A percentile compares a stretch with the other conserved stretches of the same genome.
phyloP scores from a whole-genome alignment of 148 eudicot species.

The Agrostemma githago region DNA sequence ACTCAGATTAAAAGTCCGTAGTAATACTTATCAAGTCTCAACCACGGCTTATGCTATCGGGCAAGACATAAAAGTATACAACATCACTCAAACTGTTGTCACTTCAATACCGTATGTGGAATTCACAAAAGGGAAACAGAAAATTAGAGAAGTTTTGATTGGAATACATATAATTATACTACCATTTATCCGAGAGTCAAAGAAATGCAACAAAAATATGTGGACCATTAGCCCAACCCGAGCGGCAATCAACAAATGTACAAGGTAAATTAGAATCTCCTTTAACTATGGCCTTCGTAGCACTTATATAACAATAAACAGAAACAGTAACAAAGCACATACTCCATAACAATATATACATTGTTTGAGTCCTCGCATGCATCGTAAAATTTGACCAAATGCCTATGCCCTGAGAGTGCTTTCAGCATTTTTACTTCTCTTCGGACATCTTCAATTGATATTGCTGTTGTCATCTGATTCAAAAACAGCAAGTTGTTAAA shows the following conservation, averaged over 20 bases:
- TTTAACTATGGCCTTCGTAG: background rate
- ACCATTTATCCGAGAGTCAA: background rate
- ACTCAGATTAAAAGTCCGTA: background rate
- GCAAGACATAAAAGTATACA: background rate
- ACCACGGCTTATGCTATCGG: background rate
- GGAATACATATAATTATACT: background rate
- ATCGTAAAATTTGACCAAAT: slow-evolving; percentile 62
- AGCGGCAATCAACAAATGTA: slow-evolving; percentile 1
- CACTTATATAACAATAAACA: slow-evolving; percentile 5
- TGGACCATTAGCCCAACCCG: background rate
- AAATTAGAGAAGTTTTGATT: background rate
- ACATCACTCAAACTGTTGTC: background rate
- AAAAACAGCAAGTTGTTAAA: slow-evolving; percentile 7
- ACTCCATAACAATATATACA: slow-evolving; percentile 73
- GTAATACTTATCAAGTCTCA: background rate
- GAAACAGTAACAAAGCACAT: slow-evolving; percentile 26
- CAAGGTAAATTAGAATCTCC: background rate
- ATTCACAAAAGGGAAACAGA: background rate
- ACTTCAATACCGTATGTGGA: background rate
- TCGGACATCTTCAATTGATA: slow-evolving; percentile 72
- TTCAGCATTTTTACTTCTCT: slow-evolving; percentile 65
- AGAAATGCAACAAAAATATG: background rate
- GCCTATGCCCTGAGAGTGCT: slow-evolving; percentile 61
- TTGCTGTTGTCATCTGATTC: slow-evolving; percentile 70
- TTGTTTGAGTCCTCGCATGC: slow-evolving; percentile 70